Evolutionary conservation across 2,329 filamentous ascomycete species (phyloP).

Genomic region (Dactylella cylindrospora): DNA sequence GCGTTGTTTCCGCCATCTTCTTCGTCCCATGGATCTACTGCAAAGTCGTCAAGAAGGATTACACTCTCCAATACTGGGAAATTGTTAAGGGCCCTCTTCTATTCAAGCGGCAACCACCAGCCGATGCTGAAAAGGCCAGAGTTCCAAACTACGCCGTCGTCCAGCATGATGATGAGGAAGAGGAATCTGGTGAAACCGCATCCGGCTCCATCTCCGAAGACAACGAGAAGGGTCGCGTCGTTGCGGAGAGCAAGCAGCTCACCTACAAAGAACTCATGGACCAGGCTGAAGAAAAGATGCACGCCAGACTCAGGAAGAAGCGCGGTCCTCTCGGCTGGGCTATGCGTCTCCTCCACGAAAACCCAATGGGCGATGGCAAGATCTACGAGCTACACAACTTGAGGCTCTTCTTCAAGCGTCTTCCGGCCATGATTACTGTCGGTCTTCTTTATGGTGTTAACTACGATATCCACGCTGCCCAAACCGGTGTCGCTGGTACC

Average conservation of each 20-base stretch:
- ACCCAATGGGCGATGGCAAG: constrained; percentile 70
- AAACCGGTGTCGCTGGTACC: constrained; percentile 56
- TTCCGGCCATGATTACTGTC: constrained; percentile 67
- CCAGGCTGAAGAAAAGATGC: constrained; percentile 61
- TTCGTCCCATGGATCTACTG: constrained; percentile 64
- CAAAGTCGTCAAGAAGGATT: constrained; percentile 63
- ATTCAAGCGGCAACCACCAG: constrained; percentile 53
- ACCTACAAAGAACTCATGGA: constrained; percentile 65
- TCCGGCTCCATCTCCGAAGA: constrained; percentile 49
- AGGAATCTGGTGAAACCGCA: constrained; percentile 51
- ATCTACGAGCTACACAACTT: constrained; percentile 76
- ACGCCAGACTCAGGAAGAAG: constrained; percentile 64
- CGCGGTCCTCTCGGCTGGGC: constrained; percentile 76
- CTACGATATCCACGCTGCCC: constrained; percentile 64
- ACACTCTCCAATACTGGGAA: constrained; percentile 61
- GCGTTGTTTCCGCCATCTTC: constrained; percentile 58
- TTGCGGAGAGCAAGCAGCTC: constrained; percentile 57
- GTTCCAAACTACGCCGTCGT: constrained; percentile 78
- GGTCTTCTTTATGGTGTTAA: constrained; percentile 71
- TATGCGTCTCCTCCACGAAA: constrained; percentile 73
- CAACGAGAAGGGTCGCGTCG: constrained; percentile 55
- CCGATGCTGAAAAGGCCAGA: constrained; percentile 56
- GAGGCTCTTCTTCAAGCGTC: constrained; percentile 62
- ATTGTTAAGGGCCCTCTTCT: constrained; percentile 60
- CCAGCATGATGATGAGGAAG: constrained; percentile 63